Evolutionary conservation across 495 filamentous ascomycete species (phyloP), one percentile per base, ranked within the genome.

Genomic region (Talaromyces liani): DNA sequence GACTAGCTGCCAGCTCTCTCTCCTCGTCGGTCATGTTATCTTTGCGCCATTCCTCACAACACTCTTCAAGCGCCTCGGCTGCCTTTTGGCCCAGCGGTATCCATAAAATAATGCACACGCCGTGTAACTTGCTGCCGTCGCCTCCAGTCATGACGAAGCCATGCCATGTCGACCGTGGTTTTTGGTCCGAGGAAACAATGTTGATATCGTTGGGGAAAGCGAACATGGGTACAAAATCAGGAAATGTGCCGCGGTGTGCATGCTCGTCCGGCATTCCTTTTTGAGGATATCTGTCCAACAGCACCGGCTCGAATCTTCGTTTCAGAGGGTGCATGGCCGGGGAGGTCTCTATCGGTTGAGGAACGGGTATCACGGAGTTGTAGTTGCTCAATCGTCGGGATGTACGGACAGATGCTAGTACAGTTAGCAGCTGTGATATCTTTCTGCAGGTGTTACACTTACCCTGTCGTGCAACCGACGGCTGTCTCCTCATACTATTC

Each of bases 201-300:
- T 91, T 91, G 68, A 98, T 91, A 75, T 98, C 94, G 73, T 98
- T 97, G 29, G 94, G 94, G 69, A 98, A 98, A 22, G 94, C 92
- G 69, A 98, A 98, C 94, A 98, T 98, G 27, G 94, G 94, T 41
- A 98, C 91, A 68, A 97, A 98, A 70, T 98, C 93, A 3, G 94
- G 94, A 71, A 98, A 97, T 60, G 85, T 86, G 51, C 91, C 92
- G 69, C 94, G 87, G 70, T 89, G 84, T 70, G 89, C 87, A 62
- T 85, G 67, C 66, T 96, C 91, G 27, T 97, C 93, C n/a, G 84
- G 70, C 77, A 92, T 88, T 65, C 84, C 83, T 70, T 90, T 89
- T 41, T 91, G 87, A 22, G 94, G 94, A 69, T 98, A 98, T 71
- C 93, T 82, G 71, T 98, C 94, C 29, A 98, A 84, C 18, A 98